phyloP scores from a whole-genome alignment of 2,329 filamentous ascomycete genomes.

The Penicillium sp. region DNA sequence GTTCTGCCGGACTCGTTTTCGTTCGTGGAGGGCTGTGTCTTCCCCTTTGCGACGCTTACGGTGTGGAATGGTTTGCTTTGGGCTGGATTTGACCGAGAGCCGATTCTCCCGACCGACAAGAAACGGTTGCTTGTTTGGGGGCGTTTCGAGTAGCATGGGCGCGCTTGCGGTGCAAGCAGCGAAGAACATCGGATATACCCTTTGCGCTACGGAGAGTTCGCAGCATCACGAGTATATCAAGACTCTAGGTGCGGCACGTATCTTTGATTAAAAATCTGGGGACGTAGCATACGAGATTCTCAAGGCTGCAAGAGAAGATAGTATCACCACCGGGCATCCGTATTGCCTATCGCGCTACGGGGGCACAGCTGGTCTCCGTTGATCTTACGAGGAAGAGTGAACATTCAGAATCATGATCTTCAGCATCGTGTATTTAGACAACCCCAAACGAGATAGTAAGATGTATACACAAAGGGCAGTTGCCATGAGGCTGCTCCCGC shows the following conservation, averaged over 20 bases:
- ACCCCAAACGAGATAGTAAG: background rate
- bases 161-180: constrained; percentile 17
- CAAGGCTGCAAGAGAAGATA: constrained; percentile 12
- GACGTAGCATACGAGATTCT: constrained; percentile 18
- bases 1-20: constrained; percentile 16
- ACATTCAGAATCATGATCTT: background rate
- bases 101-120: constrained; percentile 3
- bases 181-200: constrained; percentile 12
- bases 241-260: constrained; percentile 41
- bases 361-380: constrained; percentile 12
- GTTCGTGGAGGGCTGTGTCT: constrained; percentile 15
- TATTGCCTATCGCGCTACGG: constrained; percentile 10
- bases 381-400: background rate
- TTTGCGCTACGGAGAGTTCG: constrained; percentile 18
- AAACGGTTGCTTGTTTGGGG: constrained; percentile 25
- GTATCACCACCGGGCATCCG: constrained; percentile 4
- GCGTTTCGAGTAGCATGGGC: constrained; percentile 18
- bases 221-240: constrained; percentile 35
- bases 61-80: constrained; percentile 18
- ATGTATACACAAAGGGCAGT: background rate
- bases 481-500: background rate
- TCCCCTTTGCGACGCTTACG: constrained; percentile 13
- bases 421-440: background rate
- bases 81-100: constrained; percentile 8
- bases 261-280: constrained; percentile 47